Evolutionary conservation across 805 yeast genomes (phyloP), one percentile per base, ranked within the genome.

Genomic region (Barnettozyma siamensis): DNA sequence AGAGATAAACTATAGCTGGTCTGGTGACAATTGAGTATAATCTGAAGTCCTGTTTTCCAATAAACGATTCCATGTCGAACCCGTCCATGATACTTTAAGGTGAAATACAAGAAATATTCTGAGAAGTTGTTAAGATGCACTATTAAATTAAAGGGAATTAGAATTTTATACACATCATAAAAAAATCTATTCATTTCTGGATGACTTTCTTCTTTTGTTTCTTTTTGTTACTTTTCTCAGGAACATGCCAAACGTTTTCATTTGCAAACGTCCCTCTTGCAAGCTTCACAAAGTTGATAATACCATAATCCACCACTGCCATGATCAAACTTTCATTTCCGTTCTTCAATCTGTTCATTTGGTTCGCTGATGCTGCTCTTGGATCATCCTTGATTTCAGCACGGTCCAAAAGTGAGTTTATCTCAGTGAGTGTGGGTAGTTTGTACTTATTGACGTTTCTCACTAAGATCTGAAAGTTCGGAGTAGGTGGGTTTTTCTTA

Each of bases 281-380:
- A 12, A 43, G 9, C 20, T 37, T 39, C 5, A 43, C 38, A 15
- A 43, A 86, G 53, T 80, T 83, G 15, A 86, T 72, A 5, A 86
- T 68, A 0, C 96, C 95, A 50, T 76, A 70, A 55, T 85, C 93
- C 6, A 87, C 76, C 1, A 82, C 66, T 0, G 95, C 95, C n/a
- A 67, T 33, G 3, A 86, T 60, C 6, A 82, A 63, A 17, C 78
- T 60, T 19, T 52, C 48, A 43, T 67, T 58, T 0, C 91, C 89
- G 29, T 61, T 61, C 48, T 74, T 78, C 32, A 81, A 57, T 35
- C 74, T 53, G 18, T 49, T 52, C 34, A 48, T 42, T 44, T 60
- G 76, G 63, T 57, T 66, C 42, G 44, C 33, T 5, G 29, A 24
- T 12, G 24, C 24, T 16, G 42, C 16, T 10, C 13, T 29, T 45